Percentiles rank a stretch among this genome's conserved stretches.
Evolutionary conservation across 139 green algal species (phyloP).

Genomic region (Picochlorum costavermella): DNA sequence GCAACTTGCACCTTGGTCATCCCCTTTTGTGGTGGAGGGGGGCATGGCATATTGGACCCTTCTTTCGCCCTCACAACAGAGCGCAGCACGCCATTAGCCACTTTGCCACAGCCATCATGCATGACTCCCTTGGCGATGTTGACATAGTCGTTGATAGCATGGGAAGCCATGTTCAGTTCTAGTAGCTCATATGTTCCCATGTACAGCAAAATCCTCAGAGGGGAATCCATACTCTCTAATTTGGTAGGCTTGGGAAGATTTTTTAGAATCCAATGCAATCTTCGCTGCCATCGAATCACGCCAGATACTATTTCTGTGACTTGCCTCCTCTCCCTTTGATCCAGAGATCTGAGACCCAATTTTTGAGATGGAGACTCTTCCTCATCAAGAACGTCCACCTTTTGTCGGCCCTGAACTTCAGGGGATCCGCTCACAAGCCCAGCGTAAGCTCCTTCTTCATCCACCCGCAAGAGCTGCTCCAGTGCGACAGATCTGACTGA

Average conservation of each 20-base stretch:
- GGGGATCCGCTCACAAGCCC: constrained; percentile 42
- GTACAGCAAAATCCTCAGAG: constrained; percentile 45
- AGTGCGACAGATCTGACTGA: constrained; percentile 15
- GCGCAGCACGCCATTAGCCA: constrained; percentile 56
- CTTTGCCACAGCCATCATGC: constrained; percentile 18
- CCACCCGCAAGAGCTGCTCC: constrained; percentile 52
- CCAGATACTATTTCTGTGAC: constrained; percentile 60
- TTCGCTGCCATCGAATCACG: constrained; percentile 38
- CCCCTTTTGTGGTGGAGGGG: constrained; percentile 2
- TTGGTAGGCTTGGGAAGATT: constrained; percentile 27
- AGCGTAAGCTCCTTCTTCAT: constrained; percentile 45
- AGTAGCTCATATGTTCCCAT: constrained; percentile 67
- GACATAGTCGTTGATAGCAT: constrained; percentile 63
- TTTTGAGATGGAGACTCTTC: not conserved
- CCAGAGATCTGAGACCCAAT: not conserved
- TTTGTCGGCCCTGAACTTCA: not conserved
- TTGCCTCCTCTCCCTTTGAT: not conserved
- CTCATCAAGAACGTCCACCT: not conserved
- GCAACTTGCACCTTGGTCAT: not conserved
- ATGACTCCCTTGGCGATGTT: constrained; percentile 50
- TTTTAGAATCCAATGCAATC: constrained; percentile 44
- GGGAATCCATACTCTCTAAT: constrained; percentile 17
- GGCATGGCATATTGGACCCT: constrained; percentile 9
- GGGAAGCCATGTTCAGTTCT: constrained; percentile 14
- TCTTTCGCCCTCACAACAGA: not conserved